A percentile compares a stretch with the other conserved stretches of the same genome.
These are phyloP conservation scores for Reutealis trisperma DNA, from an alignment of 345 rosid genomes.

Conservation along the genomic window DNA sequence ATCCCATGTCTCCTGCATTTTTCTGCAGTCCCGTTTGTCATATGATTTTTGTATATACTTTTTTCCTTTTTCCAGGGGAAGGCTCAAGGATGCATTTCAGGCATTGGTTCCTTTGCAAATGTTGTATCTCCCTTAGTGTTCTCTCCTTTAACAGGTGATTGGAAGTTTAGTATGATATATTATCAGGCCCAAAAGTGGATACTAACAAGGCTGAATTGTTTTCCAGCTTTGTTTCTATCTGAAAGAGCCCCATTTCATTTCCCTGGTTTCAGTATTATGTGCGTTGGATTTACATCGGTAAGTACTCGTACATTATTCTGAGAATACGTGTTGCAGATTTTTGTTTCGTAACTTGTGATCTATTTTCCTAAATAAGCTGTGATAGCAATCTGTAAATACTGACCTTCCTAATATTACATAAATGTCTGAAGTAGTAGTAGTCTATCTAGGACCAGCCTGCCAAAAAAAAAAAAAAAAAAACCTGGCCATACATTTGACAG, in stretches of 20 bases:
- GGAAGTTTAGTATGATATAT: neutral
- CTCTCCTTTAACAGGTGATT: slow-evolving; percentile 81
- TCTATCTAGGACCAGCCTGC: neutral
- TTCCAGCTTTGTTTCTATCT: slow-evolving; percentile 79
- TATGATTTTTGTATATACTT: neutral
- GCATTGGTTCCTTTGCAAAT: slow-evolving; percentile 72
- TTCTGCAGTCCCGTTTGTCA: neutral
- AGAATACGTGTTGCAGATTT: neutral
- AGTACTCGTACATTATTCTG: slow-evolving; percentile 14
- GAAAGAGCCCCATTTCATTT: slow-evolving; percentile 74
- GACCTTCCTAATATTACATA: too few species aligned
- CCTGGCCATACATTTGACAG: neutral
- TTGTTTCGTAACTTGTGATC: neutral
- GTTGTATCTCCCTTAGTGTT: slow-evolving; percentile 70
- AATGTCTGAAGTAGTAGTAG: neutral
- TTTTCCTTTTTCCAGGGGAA: slow-evolving; percentile 55
- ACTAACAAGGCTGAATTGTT: slow-evolving; percentile 18
- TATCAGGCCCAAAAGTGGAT: neutral
- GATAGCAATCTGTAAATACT: neutral
- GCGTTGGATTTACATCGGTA: slow-evolving; percentile 67
- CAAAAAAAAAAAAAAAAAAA: too few species aligned
- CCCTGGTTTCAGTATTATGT: slow-evolving; percentile 94
- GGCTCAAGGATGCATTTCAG: slow-evolving; percentile 89
- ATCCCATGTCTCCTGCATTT: neutral
- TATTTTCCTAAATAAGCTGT: neutral